These are phyloP conservation scores for Drechslera avenae DNA, from an alignment of 2,329 filamentous ascomycete genomes.

Conservation along the genomic window DNA sequence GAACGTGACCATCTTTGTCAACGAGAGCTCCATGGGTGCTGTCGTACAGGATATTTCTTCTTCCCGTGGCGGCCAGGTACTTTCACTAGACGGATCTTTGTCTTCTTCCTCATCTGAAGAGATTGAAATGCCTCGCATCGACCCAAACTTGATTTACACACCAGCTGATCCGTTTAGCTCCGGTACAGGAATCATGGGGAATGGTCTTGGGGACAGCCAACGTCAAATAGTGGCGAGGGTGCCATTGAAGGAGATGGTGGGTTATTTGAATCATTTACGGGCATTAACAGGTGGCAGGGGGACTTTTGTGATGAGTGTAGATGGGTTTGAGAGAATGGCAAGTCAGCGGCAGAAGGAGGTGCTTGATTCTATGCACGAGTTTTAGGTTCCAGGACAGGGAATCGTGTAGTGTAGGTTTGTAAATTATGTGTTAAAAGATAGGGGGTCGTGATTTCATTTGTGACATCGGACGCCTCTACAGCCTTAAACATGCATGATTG, in stretches of 20 bases:
- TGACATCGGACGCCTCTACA: too few species aligned
- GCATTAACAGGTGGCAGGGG: conserved; percentile 86
- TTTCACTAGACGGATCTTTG: conserved; percentile 64
- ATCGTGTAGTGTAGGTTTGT: neutral
- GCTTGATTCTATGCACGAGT: conserved; percentile 47
- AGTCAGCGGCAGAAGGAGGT: conserved; percentile 64
- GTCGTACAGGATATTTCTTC: conserved; percentile 83
- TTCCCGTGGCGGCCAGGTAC: conserved; percentile 72
- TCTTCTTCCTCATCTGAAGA: conserved; percentile 12
- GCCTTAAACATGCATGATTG: too few species aligned
- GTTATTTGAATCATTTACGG: conserved; percentile 86
- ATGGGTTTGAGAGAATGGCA: conserved; percentile 71
- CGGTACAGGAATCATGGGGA: conserved; percentile 24
- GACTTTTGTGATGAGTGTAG: conserved; percentile 75
- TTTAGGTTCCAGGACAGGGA: too few species aligned
- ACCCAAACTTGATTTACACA: conserved; percentile 78
- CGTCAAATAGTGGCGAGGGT: conserved; percentile 80
- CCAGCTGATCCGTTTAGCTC: conserved; percentile 81
- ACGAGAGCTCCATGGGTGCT: conserved; percentile 77
- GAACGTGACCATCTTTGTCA: conserved; percentile 83
- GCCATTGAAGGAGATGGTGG: conserved; percentile 94
- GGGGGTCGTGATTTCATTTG: too few species aligned
- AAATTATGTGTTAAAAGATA: neutral
- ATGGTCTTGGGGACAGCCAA: conserved; percentile 32
- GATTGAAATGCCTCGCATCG: conserved; percentile 58